Base-by-base conservation (phyloP, 495 filamentous ascomycete genomes). In the Penicillium pancosmium region DNA sequence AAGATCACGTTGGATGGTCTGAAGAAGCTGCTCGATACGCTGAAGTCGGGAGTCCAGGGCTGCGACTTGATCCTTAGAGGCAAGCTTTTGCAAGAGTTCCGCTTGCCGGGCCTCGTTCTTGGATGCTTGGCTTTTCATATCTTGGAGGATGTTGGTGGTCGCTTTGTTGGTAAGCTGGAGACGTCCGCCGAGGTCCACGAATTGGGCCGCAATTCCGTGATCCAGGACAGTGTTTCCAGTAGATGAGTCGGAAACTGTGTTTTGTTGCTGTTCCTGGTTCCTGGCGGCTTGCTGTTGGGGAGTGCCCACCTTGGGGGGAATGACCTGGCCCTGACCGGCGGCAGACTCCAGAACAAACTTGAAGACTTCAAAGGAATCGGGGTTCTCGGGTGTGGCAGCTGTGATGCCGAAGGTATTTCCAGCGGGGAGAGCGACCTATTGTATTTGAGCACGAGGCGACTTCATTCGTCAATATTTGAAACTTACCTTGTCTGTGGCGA, bases 311-410 rank as follows among this genome's bases (percentile, higher is more conserved):
- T 56, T 63, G 59, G 61, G 69, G 65, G 23, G 73, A 57, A 35
- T 67, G 71, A 55, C 74, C 64, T 61, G 70, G 69, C 47, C 75
- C 68, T 62, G 73, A 70, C 52, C 73, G 52, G 54, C 60, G 51
- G 69, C 64, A 35, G 74, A 84, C 67, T 86, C 81, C 36, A 93
- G 80, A 38, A 90, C 76, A 65, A 98, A 84, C 64, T 93, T 96
- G 80, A 92, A 93, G 59, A 94, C 72, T 73, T 98, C 94, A 69
- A 96, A 96, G 27, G 91, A 95, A 71, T 98, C 94, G 0, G 94
- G 91, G 62, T 84, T 92, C 58, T 97, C 92, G 27, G 91, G 91
- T 8, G 91, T 92, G 4, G 89, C 90, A 34, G 93, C 94, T 2
- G 89, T 89, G 60, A 98, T 76, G 67, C 94, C 94, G 58, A 96